Percentiles rank a stretch among this genome's conserved stretches.
These are phyloP conservation scores for Zalerion maritima DNA, from an alignment of 495 filamentous ascomycete species.

Conservation along the genomic window DNA sequence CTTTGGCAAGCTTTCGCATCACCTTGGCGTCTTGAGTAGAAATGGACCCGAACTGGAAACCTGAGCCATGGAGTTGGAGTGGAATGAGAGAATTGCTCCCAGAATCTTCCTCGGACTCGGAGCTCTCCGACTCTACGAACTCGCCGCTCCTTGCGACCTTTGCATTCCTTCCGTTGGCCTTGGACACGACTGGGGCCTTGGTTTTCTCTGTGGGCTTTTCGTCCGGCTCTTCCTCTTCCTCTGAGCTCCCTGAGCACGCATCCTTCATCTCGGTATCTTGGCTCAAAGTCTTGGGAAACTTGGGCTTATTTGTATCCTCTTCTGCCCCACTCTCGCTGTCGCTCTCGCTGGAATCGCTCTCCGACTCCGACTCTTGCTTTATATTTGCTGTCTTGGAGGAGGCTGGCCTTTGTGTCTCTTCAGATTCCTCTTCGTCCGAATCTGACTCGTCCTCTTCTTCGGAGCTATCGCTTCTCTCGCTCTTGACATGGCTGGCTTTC, in stretches of 20 bases:
- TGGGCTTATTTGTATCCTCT: constrained; percentile 7
- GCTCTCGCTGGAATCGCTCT: constrained; percentile 5
- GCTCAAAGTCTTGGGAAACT: too few species aligned
- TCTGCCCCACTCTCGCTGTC: constrained; percentile 17
- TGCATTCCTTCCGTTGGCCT: constrained; percentile 7
- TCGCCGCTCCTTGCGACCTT: constrained; percentile 15
- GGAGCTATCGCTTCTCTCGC: constrained; percentile 3
- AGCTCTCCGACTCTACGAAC: too few species aligned
- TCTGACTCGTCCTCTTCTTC: constrained; percentile 7
- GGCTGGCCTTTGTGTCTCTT: constrained; percentile 2
- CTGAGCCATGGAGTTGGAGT: too few species aligned
- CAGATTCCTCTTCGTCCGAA: constrained; percentile 4
- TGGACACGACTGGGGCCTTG: too few species aligned
- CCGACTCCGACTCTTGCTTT: constrained; percentile 3
- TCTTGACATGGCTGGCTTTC: constrained; percentile 1
- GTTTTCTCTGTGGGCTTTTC: too few species aligned
- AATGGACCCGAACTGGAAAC: too few species aligned
- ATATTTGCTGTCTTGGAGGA: constrained; percentile 2
- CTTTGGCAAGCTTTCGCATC: constrained; percentile 8
- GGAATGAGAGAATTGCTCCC: too few species aligned
- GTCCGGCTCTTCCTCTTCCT: too few species aligned
- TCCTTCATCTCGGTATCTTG: constrained; percentile 7
- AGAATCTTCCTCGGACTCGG: constrained; percentile 6
- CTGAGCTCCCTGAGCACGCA: too few species aligned
- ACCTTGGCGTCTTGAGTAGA: not conserved